These are phyloP conservation scores for Penicillium egyptiacum DNA, from an alignment of 495 filamentous ascomycete species.

Conservation along the genomic window DNA sequence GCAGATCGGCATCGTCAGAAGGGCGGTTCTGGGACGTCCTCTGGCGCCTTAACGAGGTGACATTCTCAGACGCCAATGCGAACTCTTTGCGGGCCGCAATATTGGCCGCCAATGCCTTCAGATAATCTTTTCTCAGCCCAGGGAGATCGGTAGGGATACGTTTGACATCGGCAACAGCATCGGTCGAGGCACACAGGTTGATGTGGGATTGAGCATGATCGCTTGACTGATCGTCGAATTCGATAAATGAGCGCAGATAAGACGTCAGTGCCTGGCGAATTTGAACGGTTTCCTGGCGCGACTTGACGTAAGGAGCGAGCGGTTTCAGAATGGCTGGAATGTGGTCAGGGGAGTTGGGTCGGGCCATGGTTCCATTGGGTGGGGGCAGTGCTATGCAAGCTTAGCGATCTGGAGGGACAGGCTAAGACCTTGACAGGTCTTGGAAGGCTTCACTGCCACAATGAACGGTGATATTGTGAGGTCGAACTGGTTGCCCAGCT, in stretches of 20 bases:
- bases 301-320: constrained; percentile 48
- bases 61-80: constrained; percentile 32
- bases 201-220: constrained; percentile 34
- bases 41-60: constrained; percentile 24
- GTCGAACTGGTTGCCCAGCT: constrained; percentile 20
- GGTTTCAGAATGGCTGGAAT: constrained; percentile 44
- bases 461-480: background rate
- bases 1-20: constrained; percentile 24
- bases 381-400: background rate
- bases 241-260: constrained; percentile 45
- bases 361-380: constrained; percentile 28
- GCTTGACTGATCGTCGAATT: constrained; percentile 33
- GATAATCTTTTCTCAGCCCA: constrained; percentile 50
- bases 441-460: constrained; percentile 6
- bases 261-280: constrained; percentile 47
- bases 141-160: constrained; percentile 40
- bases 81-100: constrained; percentile 53
- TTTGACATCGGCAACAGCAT: constrained; percentile 38
- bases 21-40: constrained; percentile 14
- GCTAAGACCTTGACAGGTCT: constrained; percentile 7
- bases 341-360: constrained; percentile 25
- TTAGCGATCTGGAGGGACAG: background rate
- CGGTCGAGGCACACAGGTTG: constrained; percentile 37
- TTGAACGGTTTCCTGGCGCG: constrained; percentile 44
- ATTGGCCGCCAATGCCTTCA: constrained; percentile 59